These are phyloP conservation scores for Microcyclospora tardicrescens DNA, from an alignment of 2,329 filamentous ascomycete species.

Conservation along the genomic window DNA sequence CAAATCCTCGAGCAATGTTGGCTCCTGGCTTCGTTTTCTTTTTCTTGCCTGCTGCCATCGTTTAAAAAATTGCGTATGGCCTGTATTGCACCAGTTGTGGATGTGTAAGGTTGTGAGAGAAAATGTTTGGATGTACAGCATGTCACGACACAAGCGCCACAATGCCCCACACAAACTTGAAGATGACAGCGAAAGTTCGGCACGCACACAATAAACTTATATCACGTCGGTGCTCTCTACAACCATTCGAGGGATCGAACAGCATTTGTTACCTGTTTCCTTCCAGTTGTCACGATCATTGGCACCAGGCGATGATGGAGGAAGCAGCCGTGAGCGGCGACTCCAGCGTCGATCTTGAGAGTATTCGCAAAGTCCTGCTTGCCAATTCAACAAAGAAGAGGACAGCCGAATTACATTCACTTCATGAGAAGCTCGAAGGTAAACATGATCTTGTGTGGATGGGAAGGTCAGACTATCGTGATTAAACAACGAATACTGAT, in stretches of 20 bases:
- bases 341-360: constrained; percentile 11
- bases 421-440: constrained; percentile 31
- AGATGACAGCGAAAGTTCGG: no score
- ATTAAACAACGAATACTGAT: neutral
- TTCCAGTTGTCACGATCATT: no score
- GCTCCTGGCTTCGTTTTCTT: constrained; percentile 86
- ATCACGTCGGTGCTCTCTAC: no score
- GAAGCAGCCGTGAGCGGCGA: constrained; percentile 12
- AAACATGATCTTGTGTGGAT: constrained; percentile 20
- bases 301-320: constrained; percentile 8
- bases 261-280: no score
- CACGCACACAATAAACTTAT: no score
- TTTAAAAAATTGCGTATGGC: neutral
- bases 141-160: neutral
- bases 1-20: constrained; percentile 84
- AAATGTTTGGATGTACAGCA: neutral
- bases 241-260: no score
- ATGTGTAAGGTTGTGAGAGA: no score
- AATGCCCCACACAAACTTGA: no score
- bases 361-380: constrained; percentile 27
- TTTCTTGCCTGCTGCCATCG: constrained; percentile 35
- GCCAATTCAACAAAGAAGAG: constrained; percentile 37
- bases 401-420: constrained; percentile 30
- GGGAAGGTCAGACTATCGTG: no score
- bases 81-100: no score